Evolutionary conservation across 2,329 filamentous ascomycete genomes (phyloP).

Genomic region (Claviceps pazoutovae): DNA sequence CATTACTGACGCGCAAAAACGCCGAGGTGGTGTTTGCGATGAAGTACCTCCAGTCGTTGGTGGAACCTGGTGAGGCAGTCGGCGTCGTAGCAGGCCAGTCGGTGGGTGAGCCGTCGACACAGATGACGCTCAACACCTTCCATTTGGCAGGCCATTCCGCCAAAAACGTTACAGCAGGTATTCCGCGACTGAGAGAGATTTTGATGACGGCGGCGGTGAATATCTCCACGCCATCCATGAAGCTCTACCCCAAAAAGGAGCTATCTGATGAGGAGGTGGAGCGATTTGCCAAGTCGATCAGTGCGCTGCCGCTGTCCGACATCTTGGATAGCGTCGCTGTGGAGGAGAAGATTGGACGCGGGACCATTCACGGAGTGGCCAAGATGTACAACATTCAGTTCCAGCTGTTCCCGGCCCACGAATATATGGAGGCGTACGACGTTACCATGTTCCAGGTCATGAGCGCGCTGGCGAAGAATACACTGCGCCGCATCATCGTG

Average conservation of each 20-base stretch:
- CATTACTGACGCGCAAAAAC: constrained; percentile 48
- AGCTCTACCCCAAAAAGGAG: constrained; percentile 61
- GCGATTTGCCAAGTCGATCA: constrained; percentile 83
- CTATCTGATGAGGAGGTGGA: constrained; percentile 55
- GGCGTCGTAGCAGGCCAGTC: constrained; percentile 95
- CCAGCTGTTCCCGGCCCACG: constrained; percentile 68
- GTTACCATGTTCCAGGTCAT: constrained; percentile 69
- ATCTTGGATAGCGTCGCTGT: constrained; percentile 72
- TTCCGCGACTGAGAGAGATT: constrained; percentile 91
- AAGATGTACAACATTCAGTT: constrained; percentile 77
- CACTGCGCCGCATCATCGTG: constrained; percentile 58
- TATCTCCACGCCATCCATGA: constrained; percentile 88
- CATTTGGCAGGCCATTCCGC: constrained; percentile 96
- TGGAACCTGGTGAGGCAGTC: constrained; percentile 91
- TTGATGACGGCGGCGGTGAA: constrained; percentile 89
- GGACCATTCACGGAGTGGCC: constrained; percentile 52
- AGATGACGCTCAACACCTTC: constrained; percentile 99
- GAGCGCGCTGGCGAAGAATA: constrained; percentile 63
- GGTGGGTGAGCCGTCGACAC: constrained; percentile 90
- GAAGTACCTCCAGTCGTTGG: constrained; percentile 83
- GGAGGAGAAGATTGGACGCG: constrained; percentile 63
- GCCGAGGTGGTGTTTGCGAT: constrained; percentile 77
- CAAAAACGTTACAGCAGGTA: constrained; percentile 98
- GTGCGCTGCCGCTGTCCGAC: constrained; percentile 68
- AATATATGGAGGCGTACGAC: constrained; percentile 77